Percentiles rank a stretch among this genome's conserved stretches.
Evolutionary conservation across 352 stramenopile genomes (phyloP).

Genomic region (Globisporangium iwayamae): DNA sequence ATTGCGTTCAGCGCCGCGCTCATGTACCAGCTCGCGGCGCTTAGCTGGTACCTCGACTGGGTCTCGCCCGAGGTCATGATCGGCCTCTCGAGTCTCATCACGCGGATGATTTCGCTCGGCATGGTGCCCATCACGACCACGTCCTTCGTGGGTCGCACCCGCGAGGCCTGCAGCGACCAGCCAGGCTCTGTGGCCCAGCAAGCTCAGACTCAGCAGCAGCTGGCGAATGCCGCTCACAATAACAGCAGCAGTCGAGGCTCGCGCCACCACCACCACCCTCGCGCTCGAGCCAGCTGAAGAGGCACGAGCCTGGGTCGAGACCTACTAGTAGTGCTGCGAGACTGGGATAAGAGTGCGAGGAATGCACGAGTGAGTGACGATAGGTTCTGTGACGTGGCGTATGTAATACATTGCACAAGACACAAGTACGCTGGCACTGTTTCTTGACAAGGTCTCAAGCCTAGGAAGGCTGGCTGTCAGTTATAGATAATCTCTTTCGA

Average conservation of each 20-base stretch:
- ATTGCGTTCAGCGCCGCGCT: constrained; percentile 36
- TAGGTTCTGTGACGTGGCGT: neutral
- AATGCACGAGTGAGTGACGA: neutral
- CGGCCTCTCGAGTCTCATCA: constrained; percentile 63
- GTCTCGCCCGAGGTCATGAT: constrained; percentile 49
- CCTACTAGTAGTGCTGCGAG: neutral
- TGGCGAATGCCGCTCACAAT: neutral
- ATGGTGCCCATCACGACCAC: constrained; percentile 74
- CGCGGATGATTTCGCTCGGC: constrained; percentile 62
- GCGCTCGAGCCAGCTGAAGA: constrained; percentile 28
- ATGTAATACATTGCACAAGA: neutral
- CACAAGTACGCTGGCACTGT: neutral
- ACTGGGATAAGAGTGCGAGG: neutral
- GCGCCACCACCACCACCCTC: constrained; percentile 15
- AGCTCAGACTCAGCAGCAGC: constrained; percentile 2
- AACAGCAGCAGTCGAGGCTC: neutral
- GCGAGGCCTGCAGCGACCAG: constrained; percentile 30
- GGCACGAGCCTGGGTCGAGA: neutral
- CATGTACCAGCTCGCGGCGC: constrained; percentile 43
- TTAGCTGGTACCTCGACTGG: constrained; percentile 36
- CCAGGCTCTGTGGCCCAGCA: neutral
- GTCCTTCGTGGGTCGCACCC: constrained; percentile 45
- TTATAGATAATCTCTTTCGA: neutral
- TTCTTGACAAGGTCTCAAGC: neutral
- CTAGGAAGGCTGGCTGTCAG: neutral